Evolutionary conservation across 2,329 filamentous ascomycete genomes (phyloP), one percentile per base, ranked within the genome.

Genomic region (Lasiodiplodia sp.): DNA sequence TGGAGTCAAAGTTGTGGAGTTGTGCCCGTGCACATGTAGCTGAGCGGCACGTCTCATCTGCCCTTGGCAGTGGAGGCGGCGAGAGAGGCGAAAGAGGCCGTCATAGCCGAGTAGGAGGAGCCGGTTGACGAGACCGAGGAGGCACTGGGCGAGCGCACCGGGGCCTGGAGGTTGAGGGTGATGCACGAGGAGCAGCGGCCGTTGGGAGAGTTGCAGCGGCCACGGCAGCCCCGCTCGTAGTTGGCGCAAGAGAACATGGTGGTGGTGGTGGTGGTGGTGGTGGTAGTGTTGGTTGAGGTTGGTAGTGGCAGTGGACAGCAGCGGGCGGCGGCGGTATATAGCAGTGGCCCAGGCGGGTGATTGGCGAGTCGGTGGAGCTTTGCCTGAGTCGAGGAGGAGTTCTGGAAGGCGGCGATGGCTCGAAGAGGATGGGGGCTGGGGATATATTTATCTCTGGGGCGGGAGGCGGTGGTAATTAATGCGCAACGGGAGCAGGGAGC

Each of bases 231-330:
- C 37, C 79, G 79, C 71, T 81, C 79, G 77, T 81, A 81, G 77
- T 81, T 81, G 75, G 77, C 76, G 72, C 79, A 81, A 53, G 79
- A 81, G 78, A 80, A 81, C 79, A 81, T 81, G 68, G 63, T 78
- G 44, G 31, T 55, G 68, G 44, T 58, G 37, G 63, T 81, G 68
- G 63, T 78, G 44, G 31, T 55, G 68, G 44, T 58, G 37, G 63
- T 57, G 60, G n/a, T n/a, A 57, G 38, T 55, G 28, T 28, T 28
- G 31, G 52, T 53, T 40, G 56, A 18, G 2, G 31, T 31, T 52
- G 44, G 65, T 49, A 8, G 40, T 18, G 16, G 58, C 23, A 25
- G 58, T 34, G 25, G 40, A 12, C 14, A 31, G 23, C n/a, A 25
- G 18, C 21, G n/a, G 11, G 6, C 6, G 10, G n/a, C 7, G 56